Evolutionary conservation across 768 basidiomycete genomes (phyloP).

Genomic region (Trametes sanguinea): DNA sequence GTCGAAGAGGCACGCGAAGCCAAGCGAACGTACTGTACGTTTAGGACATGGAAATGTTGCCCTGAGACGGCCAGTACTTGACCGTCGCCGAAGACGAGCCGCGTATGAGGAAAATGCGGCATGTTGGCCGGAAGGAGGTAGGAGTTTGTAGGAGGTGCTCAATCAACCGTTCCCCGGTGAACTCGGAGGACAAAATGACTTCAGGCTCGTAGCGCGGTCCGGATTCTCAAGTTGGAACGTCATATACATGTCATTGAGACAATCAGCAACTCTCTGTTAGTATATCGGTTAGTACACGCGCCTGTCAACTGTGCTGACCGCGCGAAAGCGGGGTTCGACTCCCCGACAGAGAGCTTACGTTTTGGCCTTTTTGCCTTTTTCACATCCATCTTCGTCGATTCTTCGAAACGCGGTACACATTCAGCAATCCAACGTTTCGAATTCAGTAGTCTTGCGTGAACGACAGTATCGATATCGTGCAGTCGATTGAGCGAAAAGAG

Average conservation of each 20-base stretch:
- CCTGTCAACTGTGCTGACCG: conserved; percentile 15
- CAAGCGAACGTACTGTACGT: conserved; percentile 47
- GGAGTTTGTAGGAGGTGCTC: too few relatives aligned
- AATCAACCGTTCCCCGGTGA: too few relatives aligned
- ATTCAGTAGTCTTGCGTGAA: too few relatives aligned
- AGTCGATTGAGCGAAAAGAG: too few relatives aligned
- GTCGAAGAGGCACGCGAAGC: conserved; percentile 1
- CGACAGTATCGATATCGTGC: too few relatives aligned
- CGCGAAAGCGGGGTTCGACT: conserved; percentile 41
- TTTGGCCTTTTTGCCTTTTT: background rate
- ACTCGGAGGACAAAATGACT: background rate
- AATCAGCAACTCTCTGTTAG: conserved; percentile 8
- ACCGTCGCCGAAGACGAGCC: conserved; percentile 6
- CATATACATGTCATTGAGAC: too few relatives aligned
- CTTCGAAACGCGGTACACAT: too few relatives aligned
- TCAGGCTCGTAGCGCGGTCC: background rate
- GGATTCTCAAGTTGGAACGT: background rate
- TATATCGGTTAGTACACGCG: conserved; percentile 21
- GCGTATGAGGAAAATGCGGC: conserved; percentile 17
- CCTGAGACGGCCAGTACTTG: conserved; percentile 41
- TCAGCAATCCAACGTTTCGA: too few relatives aligned
- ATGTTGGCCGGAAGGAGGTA: background rate
- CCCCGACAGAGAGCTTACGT: conserved; percentile 28
- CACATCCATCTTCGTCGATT: too few relatives aligned
- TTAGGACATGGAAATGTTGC: conserved; percentile 61